Base-by-base conservation (phyloP, 2,329 filamentous ascomycete genomes). In the Penicillium janthinellum region DNA sequence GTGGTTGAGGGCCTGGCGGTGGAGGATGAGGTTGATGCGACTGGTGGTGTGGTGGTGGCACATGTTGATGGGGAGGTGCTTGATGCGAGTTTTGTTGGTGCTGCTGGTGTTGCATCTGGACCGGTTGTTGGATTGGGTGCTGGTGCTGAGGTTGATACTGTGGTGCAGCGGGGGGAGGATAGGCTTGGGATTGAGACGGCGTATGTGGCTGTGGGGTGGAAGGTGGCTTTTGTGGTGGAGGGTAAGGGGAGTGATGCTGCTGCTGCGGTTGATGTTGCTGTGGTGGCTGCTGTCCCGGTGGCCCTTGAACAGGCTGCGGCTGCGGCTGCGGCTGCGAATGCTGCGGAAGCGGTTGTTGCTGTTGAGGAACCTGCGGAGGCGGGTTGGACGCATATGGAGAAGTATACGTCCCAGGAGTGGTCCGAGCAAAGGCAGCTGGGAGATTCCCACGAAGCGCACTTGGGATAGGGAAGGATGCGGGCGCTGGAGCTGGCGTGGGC, bases 321-420 rank as follows among this genome's bases (percentile, higher is more conserved):
- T 45, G 72, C 45, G 72, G 72, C 50, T 70, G 68, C 54, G 74
- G 74, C 44, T 66, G 69, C 38, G 64, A 57, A 50, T 69, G 22
- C 28, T 54, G 52, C 28, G 52, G 39, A 61, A 72, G 73, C 47
- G 70, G 62, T 59, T 74, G 71, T 47, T 72, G 72, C 49, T 68
- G 65, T 57, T 73, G 74, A 51, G 70, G 63, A 17, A 68, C 64
- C 52, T 72, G 72, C 25, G 74, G 70, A 28, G 76, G 69, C 14
- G 76, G 72, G 47, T 75, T 71, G 57, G 72, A 73, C 49, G 75
- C 72, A 62, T 79, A 79, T 35, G 77, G 77, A 28, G 77, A 78
- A 41, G 73, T 75, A 57, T 79, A 79, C 8, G 73, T 75, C 45
- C 75, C 71, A 17, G 73, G 71, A 6, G 67, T 68, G 10, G 71